A percentile compares a stretch with the other conserved stretches of the same genome.
Evolutionary conservation across 164 flowering plant species (phyloP).

Genomic region (Akebia trifoliata): DNA sequence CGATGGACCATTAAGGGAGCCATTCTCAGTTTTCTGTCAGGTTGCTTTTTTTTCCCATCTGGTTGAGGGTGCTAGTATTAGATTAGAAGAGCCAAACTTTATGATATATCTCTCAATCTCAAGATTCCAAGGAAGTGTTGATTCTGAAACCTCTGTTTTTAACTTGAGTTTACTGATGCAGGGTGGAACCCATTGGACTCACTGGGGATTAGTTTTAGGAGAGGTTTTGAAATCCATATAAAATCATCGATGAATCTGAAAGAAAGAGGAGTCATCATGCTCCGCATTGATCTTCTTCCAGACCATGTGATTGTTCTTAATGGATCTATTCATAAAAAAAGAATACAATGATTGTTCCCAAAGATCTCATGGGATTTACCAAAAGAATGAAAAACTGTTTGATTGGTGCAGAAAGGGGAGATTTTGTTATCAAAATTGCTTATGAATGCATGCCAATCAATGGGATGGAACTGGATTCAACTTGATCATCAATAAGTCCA

Average conservation of each 20-base stretch:
- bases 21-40: slow-evolving; percentile 65
- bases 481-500: background rate
- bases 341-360: background rate
- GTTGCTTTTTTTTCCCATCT: slow-evolving; percentile 12
- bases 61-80: no score
- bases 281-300: no score
- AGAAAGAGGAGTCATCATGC: no score
- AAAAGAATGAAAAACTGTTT: no score
- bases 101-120: no score
- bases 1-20: slow-evolving; percentile 87
- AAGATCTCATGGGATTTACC: background rate
- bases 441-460: background rate
- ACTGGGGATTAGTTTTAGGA: slow-evolving; percentile 80
- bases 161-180: slow-evolving; percentile 28
- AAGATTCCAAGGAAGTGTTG: background rate
- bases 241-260: no score
- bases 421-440: background rate
- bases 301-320: no score
- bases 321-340: background rate
- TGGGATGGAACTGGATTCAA: background rate
- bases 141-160: background rate
- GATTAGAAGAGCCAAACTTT: no score
- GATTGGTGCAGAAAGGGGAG: background rate
- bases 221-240: slow-evolving; percentile 56
- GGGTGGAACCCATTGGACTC: slow-evolving; percentile 96